phyloP scores from a whole-genome alignment of 2,329 filamentous ascomycete genomes.

The Colletotrichum lupini region DNA sequence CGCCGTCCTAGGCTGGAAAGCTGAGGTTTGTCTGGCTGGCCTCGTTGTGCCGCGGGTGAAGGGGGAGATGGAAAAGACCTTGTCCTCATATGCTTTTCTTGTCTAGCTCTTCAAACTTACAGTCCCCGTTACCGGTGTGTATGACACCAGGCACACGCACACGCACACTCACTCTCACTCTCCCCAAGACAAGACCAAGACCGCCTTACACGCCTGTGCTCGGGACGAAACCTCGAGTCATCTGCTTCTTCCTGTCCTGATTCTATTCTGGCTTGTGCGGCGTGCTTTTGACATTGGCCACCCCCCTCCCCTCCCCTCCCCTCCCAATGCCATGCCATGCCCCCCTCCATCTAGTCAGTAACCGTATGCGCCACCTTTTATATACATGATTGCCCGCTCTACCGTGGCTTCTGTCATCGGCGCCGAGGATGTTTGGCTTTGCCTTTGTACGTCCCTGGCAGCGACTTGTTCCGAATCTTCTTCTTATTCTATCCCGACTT shows the following conservation, averaged over 20 bases:
- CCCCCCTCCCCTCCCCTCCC: constrained; percentile 5
- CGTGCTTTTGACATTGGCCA: constrained; percentile 15
- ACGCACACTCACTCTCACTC: neutral
- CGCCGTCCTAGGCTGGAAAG: neutral
- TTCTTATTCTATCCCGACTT: constrained; percentile 25
- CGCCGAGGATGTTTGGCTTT: constrained; percentile 36
- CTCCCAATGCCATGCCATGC: neutral
- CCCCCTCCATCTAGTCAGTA: neutral
- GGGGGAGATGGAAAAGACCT: neutral
- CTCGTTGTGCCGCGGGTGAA: constrained; percentile 30
- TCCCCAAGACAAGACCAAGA: neutral
- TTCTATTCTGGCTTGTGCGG: constrained; percentile 29
- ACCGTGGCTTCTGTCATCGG: constrained; percentile 36
- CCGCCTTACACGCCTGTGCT: constrained; percentile 1
- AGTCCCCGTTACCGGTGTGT: neutral
- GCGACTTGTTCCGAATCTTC: constrained; percentile 30
- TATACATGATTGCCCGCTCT: constrained; percentile 15
- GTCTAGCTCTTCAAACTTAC: constrained; percentile 1
- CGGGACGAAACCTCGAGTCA: constrained; percentile 27
- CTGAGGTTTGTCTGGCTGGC: neutral
- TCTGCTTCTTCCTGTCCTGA: constrained; percentile 14
- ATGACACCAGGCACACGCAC: neutral
- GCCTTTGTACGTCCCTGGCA: constrained; percentile 24
- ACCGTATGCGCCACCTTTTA: constrained; percentile 26
- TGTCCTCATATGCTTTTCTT: constrained; percentile 31